Evolutionary conservation across 176 grass and related monocot species (phyloP).

Genomic region (Oryza nivara): DNA sequence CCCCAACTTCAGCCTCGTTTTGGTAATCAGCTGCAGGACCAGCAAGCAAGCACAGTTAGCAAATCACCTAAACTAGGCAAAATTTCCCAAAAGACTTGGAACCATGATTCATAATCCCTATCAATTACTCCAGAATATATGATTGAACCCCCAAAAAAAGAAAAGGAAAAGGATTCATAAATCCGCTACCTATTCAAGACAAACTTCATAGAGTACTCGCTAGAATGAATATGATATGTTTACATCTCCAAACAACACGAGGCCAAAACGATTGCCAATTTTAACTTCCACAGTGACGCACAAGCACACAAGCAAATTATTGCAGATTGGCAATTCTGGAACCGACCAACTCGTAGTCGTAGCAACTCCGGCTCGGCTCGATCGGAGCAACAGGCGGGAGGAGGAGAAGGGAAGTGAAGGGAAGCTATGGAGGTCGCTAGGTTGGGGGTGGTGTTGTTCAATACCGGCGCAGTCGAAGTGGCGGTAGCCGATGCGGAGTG

Average conservation of each 20-base stretch:
- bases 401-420: not conserved
- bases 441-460: not conserved
- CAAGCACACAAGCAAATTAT: not conserved
- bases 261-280: not conserved
- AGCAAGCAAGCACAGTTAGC: not conserved
- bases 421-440: not conserved
- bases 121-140: not conserved
- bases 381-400: not conserved
- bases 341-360: not conserved
- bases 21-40: constrained; percentile 76
- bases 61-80: not conserved
- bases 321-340: not conserved
- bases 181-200: not conserved
- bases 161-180: not conserved
- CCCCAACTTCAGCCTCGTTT: constrained; percentile 87
- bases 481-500: constrained; percentile 86
- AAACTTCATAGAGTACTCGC: not conserved
- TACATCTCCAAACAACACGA: not conserved
- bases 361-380: not conserved
- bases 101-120: not conserved
- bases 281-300: not conserved
- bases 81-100: not conserved
- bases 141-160: not conserved
- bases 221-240: not conserved
- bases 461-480: constrained; percentile 96